phyloP scores from a whole-genome alignment of 352 stramenopile genomes.

The Thalassiosira delicatula region DNA sequence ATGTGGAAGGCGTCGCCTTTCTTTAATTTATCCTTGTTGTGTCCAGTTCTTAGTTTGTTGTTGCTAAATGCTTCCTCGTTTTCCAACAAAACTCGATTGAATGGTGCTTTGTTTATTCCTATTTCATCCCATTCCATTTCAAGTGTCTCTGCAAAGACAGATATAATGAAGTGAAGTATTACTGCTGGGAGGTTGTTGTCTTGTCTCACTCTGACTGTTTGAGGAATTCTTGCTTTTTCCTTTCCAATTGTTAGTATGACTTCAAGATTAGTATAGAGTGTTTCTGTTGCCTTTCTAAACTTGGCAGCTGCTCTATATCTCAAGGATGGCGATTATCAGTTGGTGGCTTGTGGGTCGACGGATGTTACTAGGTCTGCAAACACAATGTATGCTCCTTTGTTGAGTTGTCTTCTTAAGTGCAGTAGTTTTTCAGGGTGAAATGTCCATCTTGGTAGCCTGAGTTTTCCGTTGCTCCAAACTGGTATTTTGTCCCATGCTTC shows the following conservation, averaged over 20 bases:
- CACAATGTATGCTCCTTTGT: constrained; percentile 16
- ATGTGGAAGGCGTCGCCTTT: neutral
- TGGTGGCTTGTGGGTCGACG: constrained; percentile 51
- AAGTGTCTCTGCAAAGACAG: constrained; percentile 20
- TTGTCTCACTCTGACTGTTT: constrained; percentile 47
- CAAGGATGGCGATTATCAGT: constrained; percentile 32
- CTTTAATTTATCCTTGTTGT: neutral
- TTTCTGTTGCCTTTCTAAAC: constrained; percentile 18
- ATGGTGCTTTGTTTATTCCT: neutral
- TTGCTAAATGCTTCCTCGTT: neutral
- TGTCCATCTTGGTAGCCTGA: constrained; percentile 37
- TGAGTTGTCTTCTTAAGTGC: constrained; percentile 39
- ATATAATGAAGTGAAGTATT: constrained; percentile 50
- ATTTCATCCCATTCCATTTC: constrained; percentile 8
- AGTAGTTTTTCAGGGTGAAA: constrained; percentile 54
- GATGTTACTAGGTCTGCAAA: constrained; percentile 64
- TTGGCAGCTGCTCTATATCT: constrained; percentile 41
- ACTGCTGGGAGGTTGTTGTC: constrained; percentile 53
- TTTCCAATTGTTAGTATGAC: constrained; percentile 18
- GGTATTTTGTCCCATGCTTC: constrained; percentile 30
- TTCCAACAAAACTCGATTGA: no score
- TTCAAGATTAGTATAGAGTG: constrained; percentile 28
- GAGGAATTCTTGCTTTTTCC: constrained; percentile 16
- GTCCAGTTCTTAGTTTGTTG: neutral
- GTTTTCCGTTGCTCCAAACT: constrained; percentile 40